phyloP scores from a whole-genome alignment of 345 rosid species.

The Bruguiera gymnorhiza region DNA sequence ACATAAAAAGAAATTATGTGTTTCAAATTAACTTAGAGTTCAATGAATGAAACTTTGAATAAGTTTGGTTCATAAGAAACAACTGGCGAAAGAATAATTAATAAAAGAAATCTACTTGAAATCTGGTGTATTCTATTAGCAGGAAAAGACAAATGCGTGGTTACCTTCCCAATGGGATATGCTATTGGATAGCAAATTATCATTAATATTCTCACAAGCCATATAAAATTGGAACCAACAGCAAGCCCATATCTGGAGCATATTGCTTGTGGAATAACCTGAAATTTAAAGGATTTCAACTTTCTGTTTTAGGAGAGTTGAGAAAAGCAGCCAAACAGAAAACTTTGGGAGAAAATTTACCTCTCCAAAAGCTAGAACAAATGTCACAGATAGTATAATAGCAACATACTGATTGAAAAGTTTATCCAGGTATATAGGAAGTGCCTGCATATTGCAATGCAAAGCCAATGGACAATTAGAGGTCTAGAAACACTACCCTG shows the following conservation, averaged over 20 bases:
- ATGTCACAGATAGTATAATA: constrained; percentile 82
- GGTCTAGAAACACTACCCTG: neutral
- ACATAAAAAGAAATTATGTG: too few species aligned
- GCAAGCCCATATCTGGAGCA: constrained; percentile 94
- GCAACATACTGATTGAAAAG: constrained; percentile 91
- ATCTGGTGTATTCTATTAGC: neutral
- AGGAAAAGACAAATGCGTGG: constrained; percentile 1
- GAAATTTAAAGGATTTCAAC: constrained; percentile 10
- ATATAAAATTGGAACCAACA: constrained; percentile 79
- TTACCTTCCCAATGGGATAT: constrained; percentile 91
- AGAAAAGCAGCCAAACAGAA: neutral
- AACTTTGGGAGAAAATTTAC: constrained; percentile 34
- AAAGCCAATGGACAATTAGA: constrained; percentile 10
- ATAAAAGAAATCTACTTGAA: neutral
- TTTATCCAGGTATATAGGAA: constrained; percentile 88
- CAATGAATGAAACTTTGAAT: too few species aligned
- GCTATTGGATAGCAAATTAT: constrained; percentile 79
- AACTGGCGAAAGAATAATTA: too few species aligned
- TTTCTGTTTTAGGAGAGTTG: neutral
- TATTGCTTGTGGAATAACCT: constrained; percentile 98
- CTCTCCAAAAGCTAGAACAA: constrained; percentile 90
- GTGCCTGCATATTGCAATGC: constrained; percentile 57
- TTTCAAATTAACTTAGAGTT: too few species aligned
- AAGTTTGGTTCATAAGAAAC: too few species aligned
- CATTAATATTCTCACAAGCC: constrained; percentile 87